Evolutionary conservation across 108 stramenopile species (phyloP).

Genomic region (Craspedostauros australis): DNA sequence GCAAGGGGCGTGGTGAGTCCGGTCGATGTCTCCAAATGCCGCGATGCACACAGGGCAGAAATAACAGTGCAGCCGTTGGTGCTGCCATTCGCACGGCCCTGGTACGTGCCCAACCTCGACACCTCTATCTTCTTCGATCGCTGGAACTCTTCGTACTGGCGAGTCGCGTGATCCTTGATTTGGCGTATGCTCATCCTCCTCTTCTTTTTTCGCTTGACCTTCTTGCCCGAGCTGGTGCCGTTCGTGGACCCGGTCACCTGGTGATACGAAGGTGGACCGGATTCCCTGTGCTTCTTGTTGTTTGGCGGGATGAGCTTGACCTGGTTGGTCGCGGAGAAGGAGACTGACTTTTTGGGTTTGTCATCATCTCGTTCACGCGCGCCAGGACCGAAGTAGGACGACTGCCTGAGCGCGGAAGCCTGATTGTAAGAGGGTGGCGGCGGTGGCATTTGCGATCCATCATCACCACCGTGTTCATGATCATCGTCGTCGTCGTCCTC

Average conservation of each 20-base stretch:
- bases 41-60: conserved; percentile 69
- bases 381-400: conserved; percentile 31
- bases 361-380: conserved; percentile 4
- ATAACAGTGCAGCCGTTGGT: conserved; percentile 90
- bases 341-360: conserved; percentile 9
- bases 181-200: conserved; percentile 18
- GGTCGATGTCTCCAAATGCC: conserved; percentile 35
- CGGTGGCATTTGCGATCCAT: not conserved
- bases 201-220: not conserved
- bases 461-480: not conserved
- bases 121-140: conserved; percentile 49
- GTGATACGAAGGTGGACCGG: no score
- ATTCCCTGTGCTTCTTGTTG: no score
- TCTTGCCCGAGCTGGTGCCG: no score
- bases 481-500: conserved; percentile 3
- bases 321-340: no score
- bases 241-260: no score
- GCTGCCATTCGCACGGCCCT: conserved; percentile 65
- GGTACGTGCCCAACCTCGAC: conserved; percentile 61
- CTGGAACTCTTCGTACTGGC: conserved; percentile 26
- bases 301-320: no score
- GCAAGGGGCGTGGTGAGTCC: conserved; percentile 52
- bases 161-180: conserved; percentile 10
- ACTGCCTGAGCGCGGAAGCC: conserved; percentile 3
- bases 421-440: conserved; percentile 23